Percentiles rank a stretch among this genome's conserved stretches.
phyloP scores from a whole-genome alignment of 2,329 filamentous ascomycete species.

The Exophiala sideris region DNA sequence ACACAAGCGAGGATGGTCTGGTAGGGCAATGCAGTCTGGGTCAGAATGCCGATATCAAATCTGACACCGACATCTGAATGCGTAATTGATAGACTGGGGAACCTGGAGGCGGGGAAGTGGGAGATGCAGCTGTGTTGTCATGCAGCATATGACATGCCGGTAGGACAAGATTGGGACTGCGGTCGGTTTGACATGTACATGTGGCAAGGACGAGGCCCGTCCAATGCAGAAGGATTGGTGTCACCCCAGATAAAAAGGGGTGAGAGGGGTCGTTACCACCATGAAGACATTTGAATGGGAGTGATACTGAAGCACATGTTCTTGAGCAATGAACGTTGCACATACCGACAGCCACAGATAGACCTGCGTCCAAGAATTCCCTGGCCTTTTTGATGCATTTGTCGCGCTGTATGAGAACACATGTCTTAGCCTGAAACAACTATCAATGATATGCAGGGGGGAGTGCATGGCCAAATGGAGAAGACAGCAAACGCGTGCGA shows the following conservation, averaged over 20 bases:
- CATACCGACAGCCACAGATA: slow-evolving; percentile 74
- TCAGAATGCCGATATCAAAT: neutral
- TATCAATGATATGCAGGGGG: slow-evolving; percentile 44
- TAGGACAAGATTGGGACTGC: neutral
- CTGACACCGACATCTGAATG: neutral
- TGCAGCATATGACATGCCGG: slow-evolving; percentile 11
- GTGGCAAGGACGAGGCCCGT: slow-evolving; percentile 1
- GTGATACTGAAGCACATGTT: neutral
- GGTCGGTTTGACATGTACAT: neutral
- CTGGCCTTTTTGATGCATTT: slow-evolving; percentile 69
- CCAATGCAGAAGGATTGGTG: slow-evolving; percentile 2
- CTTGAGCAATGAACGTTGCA: slow-evolving; percentile 3
- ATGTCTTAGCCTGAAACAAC: slow-evolving; percentile 43
- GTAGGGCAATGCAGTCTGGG: neutral
- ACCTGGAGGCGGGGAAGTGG: neutral
- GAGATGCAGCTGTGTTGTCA: neutral
- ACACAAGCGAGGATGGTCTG: slow-evolving; percentile 4
- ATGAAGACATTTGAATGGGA: neutral
- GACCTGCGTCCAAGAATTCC: slow-evolving; percentile 60
- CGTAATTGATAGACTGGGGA: neutral
- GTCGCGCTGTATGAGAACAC: slow-evolving; percentile 46
- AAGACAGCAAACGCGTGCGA: neutral
- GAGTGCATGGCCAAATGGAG: slow-evolving; percentile 4
- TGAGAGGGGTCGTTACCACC: neutral
- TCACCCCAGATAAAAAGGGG: neutral